Evolutionary conservation across 208 protist species (phyloP).

Genomic region (Herpetomonas muscarum): DNA sequence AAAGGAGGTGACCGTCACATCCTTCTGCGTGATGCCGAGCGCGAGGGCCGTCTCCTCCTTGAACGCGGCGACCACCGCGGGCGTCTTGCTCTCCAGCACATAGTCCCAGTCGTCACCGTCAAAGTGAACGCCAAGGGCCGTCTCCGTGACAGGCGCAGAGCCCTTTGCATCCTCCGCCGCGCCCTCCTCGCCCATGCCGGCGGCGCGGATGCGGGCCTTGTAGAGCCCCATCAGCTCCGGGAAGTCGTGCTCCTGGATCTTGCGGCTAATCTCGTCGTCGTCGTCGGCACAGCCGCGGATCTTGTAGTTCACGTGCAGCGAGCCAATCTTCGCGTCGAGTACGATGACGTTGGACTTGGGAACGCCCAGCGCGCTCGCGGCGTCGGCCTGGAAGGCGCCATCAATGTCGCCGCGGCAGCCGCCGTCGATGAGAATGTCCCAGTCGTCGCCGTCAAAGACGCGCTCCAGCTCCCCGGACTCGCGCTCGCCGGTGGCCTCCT

Average conservation of each 20-base stretch:
- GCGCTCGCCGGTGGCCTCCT: too few species aligned
- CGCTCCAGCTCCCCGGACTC: slow-evolving; percentile 30
- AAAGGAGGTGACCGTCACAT: slow-evolving; percentile 14
- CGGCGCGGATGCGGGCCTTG: not conserved
- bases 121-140: slow-evolving; percentile 25
- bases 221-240: slow-evolving; percentile 29
- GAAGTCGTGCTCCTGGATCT: slow-evolving; percentile 17
- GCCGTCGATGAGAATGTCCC: slow-evolving; percentile 35
- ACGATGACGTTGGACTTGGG: slow-evolving; percentile 19
- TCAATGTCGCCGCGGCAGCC: slow-evolving; percentile 16
- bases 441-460: slow-evolving; percentile 51
- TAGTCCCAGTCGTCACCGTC: slow-evolving; percentile 42
- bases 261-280: slow-evolving; percentile 12
- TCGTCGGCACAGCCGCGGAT: slow-evolving; percentile 7
- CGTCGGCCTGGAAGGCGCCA: slow-evolving; percentile 28
- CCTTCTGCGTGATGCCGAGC: slow-evolving; percentile 9
- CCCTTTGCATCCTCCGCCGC: too few species aligned
- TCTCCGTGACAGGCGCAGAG: too few species aligned
- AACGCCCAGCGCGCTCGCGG: slow-evolving; percentile 15
- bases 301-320: slow-evolving; percentile 17
- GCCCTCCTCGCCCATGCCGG: slow-evolving; percentile 4
- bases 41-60: slow-evolving; percentile 12
- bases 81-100: slow-evolving; percentile 19
- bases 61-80: slow-evolving; percentile 16
- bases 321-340: slow-evolving; percentile 5